Evolutionary conservation across 2,329 filamentous ascomycete species (phyloP), one percentile per base, ranked within the genome.

Genomic region (Colletotrichum sp.): DNA sequence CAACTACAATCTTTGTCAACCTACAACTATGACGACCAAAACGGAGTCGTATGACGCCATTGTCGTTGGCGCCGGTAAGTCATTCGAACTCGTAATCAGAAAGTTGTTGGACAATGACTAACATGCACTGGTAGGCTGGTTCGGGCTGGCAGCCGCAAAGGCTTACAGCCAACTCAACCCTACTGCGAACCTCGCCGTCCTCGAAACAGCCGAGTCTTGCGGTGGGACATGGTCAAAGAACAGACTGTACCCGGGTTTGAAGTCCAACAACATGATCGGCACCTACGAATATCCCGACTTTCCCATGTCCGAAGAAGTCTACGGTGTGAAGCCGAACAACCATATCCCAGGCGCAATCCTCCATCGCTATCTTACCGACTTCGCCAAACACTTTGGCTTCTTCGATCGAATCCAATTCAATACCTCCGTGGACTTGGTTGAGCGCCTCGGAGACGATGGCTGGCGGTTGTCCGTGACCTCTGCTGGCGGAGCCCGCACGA

Each of bases 241-340:
- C 30, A 87, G 92, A 2, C 83, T 93, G 1, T 91, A 94, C 80
- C 88, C 90, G 0, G 90, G 90, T 3, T 86, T 94, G 60, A 91
- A 90, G 74, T 89, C 91, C 5, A 94, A 94, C 82, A 94, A 94
- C 78, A 86, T 93, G 80, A 81, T 89, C 9, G 92, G 92, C 24
- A 90, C 89, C 1, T 93, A 92, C 78, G 92, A 94, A 79, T 93
- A 88, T 77, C 88, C 88, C 8, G 92, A 93, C 77, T 93, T 92
- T 73, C 91, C 92, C 7, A 92, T 94, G 91, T 81, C 83, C 10
- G 82, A 83, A 32, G 84, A 85, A 4, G 85, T 81, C 1, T 90
- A 88, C 76, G 84, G 83, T 2, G 80, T 87, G 16, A 80, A 81
- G 39, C 75, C 80, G 5, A 78, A 79, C 9, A 63, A 77, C 16